Evolutionary conservation across 495 filamentous ascomycete genomes (phyloP).

Genomic region (Xylaria curta): DNA sequence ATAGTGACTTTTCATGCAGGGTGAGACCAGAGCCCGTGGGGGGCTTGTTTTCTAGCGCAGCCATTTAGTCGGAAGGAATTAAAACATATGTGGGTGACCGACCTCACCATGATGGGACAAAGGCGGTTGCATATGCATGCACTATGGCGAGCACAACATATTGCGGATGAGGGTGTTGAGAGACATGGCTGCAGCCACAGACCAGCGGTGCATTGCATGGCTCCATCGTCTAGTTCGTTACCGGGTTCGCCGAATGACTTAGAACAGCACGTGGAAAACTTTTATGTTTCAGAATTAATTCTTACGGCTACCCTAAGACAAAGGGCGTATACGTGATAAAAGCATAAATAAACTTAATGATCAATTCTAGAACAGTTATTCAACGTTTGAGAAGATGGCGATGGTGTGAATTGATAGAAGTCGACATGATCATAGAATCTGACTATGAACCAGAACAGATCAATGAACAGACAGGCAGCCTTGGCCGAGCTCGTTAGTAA

Average conservation of each 20-base stretch:
- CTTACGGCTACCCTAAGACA: neutral
- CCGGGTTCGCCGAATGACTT: neutral
- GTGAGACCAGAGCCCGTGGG: neutral
- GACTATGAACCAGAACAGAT: too few species aligned
- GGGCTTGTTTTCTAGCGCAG: neutral
- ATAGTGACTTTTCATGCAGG: neutral
- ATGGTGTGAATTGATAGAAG: too few species aligned
- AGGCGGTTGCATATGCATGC: slow-evolving; percentile 26
- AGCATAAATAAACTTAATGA: too few species aligned
- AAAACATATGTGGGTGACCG: neutral
- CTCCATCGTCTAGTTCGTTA: slow-evolving; percentile 14
- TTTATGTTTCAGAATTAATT: neutral
- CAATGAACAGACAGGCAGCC: too few species aligned
- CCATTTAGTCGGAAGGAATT: neutral
- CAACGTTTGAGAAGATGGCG: too few species aligned
- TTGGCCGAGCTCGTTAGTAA: too few species aligned
- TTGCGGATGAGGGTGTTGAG: neutral
- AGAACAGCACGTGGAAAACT: slow-evolving; percentile 7
- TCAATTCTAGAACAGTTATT: too few species aligned
- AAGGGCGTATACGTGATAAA: neutral
- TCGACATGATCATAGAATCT: too few species aligned
- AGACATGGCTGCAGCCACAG: slow-evolving; percentile 18
- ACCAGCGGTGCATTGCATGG: slow-evolving; percentile 2
- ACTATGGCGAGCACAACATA: slow-evolving; percentile 7
- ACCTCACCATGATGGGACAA: neutral